Evolutionary conservation across 129 eudicot species (phyloP).

Genomic region (Kitagawia praeruptora): DNA sequence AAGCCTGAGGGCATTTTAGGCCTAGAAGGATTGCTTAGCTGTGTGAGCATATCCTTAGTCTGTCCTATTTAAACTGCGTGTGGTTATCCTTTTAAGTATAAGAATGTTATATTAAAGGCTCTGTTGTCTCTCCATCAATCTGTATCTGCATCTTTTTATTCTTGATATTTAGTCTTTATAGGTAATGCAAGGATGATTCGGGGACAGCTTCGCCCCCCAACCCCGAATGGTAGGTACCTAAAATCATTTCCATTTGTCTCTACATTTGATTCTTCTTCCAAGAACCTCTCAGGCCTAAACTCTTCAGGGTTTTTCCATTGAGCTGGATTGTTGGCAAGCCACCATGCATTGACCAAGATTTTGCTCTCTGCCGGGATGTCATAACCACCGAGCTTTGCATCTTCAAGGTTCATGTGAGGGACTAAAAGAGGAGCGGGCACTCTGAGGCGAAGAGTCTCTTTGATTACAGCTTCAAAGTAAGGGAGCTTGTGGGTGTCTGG

Average conservation of each 20-base stretch:
- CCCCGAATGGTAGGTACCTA: conserved; percentile 82
- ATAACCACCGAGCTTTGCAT: conserved; percentile 63
- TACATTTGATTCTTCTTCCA: conserved; percentile 82
- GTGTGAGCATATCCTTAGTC: too few relatives aligned
- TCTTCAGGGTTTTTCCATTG: conserved; percentile 88
- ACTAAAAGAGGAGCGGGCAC: conserved; percentile 89
- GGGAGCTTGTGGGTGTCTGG: conserved; percentile 76
- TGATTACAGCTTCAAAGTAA: conserved; percentile 84
- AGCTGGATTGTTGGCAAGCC: conserved; percentile 83
- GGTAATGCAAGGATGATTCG: conserved; percentile 86
- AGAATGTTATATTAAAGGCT: too few relatives aligned
- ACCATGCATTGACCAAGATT: conserved; percentile 85
- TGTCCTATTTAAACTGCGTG: too few relatives aligned
- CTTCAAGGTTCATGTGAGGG: conserved; percentile 97
- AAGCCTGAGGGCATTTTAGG: too few relatives aligned
- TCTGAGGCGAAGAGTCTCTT: conserved; percentile 79
- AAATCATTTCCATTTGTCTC: conserved; percentile 92
- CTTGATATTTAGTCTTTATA: too few relatives aligned
- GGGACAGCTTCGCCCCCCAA: conserved; percentile 86
- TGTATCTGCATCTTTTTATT: too few relatives aligned
- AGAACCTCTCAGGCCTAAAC: conserved; percentile 90
- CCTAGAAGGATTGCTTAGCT: too few relatives aligned
- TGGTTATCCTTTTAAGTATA: too few relatives aligned
- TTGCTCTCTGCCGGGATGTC: conserved; percentile 94
- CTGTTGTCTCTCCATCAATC: too few relatives aligned